Percentiles rank a stretch among this genome's conserved stretches.
Conservation (phyloP, 345 rosid species). For the Syzygium grande region DNA sequence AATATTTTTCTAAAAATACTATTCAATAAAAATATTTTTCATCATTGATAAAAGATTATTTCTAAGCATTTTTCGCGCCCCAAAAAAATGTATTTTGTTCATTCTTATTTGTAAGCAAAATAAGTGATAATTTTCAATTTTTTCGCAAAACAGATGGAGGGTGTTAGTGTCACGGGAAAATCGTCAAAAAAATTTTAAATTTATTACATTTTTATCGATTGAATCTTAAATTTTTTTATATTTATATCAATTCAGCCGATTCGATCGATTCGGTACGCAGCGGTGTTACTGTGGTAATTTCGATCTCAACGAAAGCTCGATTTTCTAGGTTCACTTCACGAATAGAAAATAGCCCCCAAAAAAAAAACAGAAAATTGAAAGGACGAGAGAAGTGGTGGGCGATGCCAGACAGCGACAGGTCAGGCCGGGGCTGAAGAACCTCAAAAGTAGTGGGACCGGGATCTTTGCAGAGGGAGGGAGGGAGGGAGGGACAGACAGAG, state of each 20-base stretch:
- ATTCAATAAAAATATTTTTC: too few relatives aligned
- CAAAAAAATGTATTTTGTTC: too few relatives aligned
- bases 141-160: not conserved
- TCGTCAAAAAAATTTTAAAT: not conserved
- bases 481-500: too few relatives aligned
- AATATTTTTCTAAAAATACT: not conserved
- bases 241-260: too few relatives aligned
- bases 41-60: not conserved
- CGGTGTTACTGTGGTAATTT: too few relatives aligned
- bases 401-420: not conserved
- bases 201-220: too few relatives aligned
- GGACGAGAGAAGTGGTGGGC: not conserved
- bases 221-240: too few relatives aligned
- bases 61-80: too few relatives aligned
- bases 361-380: not conserved
- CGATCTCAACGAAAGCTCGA: not conserved
- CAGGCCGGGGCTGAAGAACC: not conserved
- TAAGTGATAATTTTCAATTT: too few relatives aligned
- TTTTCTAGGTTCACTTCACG: not conserved
- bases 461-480: not conserved
- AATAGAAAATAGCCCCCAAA: not conserved
- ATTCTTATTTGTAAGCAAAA: too few relatives aligned
- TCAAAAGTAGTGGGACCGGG: not conserved
- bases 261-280: fast-evolving
- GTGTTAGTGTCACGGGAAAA: not conserved